These are phyloP conservation scores for Pichia sp. DNA, from an alignment of 1,139 yeast species.

Conservation along the genomic window DNA sequence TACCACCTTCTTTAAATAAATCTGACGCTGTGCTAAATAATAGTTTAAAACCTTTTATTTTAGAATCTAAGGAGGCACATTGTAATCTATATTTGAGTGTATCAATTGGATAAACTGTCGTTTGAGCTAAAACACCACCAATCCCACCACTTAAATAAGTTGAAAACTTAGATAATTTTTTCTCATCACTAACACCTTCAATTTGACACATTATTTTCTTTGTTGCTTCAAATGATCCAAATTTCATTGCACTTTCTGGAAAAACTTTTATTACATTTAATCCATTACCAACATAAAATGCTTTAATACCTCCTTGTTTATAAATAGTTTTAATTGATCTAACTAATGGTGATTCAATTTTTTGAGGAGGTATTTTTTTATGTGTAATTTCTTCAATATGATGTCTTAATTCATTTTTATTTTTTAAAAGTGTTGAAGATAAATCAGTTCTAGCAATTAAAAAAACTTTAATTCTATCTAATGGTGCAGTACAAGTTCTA, in stretches of 20 bases:
- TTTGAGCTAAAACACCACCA: slow-evolving; percentile 92
- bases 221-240: slow-evolving; percentile 89
- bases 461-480: slow-evolving; percentile 89
- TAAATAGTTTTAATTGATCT: slow-evolving; percentile 81
- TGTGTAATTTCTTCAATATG: slow-evolving; percentile 31
- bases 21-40: slow-evolving; percentile 63
- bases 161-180: slow-evolving; percentile 65
- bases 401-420: slow-evolving; percentile 44
- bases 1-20: slow-evolving; percentile 77
- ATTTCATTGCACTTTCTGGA: slow-evolving; percentile 96
- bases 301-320: slow-evolving; percentile 79
- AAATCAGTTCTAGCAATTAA: slow-evolving; percentile 87
- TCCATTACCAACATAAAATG: slow-evolving; percentile 94
- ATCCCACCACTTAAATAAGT: slow-evolving; percentile 92
- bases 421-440: slow-evolving; percentile 59
- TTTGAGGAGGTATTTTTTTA: slow-evolving; percentile 31
- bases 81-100: slow-evolving; percentile 82
- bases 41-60: slow-evolving; percentile 54
- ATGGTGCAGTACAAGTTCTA: slow-evolving; percentile 97
- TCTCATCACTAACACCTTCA: slow-evolving; percentile 72
- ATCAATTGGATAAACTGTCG: slow-evolving; percentile 93
- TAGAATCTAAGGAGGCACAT: slow-evolving; percentile 63
- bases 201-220: slow-evolving; percentile 68
- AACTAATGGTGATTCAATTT: slow-evolving; percentile 58
- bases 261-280: slow-evolving; percentile 88